Evolutionary conservation across 1,284 basidiomycete species (phyloP).

Genomic region (Apiotrichum veenhuisii): DNA sequence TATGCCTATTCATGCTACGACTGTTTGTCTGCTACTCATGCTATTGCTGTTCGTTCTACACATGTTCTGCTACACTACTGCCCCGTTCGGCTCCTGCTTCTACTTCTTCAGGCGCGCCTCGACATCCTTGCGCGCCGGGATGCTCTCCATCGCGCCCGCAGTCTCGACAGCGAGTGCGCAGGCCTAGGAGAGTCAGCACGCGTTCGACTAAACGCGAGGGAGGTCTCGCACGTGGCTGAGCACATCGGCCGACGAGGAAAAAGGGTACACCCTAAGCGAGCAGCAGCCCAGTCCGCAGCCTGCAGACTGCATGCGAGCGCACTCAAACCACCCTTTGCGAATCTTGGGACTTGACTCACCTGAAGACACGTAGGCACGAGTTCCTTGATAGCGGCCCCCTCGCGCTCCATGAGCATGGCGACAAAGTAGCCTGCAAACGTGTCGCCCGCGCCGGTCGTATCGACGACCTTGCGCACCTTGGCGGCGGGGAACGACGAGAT

Average conservation of each 20-base stretch:
- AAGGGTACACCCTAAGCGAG: too few relatives aligned
- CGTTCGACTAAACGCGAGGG: too few relatives aligned
- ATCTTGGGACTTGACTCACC: background rate
- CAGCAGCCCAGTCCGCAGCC: too few relatives aligned
- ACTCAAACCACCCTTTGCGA: too few relatives aligned
- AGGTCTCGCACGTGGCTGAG: too few relatives aligned
- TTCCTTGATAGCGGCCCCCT: constrained; percentile 10
- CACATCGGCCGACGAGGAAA: too few relatives aligned
- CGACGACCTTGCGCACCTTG: constrained; percentile 33
- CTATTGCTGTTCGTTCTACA: too few relatives aligned
- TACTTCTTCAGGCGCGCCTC: constrained; percentile 7
- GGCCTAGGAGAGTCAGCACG: constrained; percentile 10
- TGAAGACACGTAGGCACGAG: constrained; percentile 14
- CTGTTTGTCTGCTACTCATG: too few relatives aligned
- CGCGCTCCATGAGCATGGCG: constrained; percentile 41
- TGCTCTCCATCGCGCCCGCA: constrained; percentile 22
- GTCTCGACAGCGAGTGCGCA: constrained; percentile 17
- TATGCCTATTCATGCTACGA: too few relatives aligned
- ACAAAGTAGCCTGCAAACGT: constrained; percentile 49
- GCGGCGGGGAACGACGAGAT: constrained; percentile 26
- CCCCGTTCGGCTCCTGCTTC: too few relatives aligned
- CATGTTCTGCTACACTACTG: too few relatives aligned
- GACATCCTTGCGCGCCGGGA: constrained; percentile 15
- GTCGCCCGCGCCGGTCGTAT: constrained; percentile 51
- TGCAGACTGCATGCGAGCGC: too few relatives aligned